Conservation (phyloP, 768 basidiomycete species). For the Leccinum barrowsii region DNA sequence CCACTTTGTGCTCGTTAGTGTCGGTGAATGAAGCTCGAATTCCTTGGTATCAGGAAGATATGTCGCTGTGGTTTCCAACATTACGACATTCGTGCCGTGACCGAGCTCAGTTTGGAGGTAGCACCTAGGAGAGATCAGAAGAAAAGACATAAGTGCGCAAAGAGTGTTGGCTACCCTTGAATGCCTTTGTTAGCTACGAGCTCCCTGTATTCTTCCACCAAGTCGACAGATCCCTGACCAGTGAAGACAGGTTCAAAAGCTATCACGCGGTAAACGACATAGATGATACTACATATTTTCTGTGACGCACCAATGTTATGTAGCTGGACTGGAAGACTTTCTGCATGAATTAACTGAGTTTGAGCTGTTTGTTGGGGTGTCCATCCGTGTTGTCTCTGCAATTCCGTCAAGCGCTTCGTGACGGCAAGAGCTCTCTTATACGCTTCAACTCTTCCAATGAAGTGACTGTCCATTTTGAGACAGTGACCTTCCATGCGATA, state of each 20-base stretch:
- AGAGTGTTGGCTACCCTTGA: constrained; percentile 37
- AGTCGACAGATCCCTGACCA: constrained; percentile 54
- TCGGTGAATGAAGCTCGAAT: constrained; percentile 76
- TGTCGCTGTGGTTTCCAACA: constrained; percentile 73
- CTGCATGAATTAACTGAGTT: constrained; percentile 51
- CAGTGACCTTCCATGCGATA: neutral
- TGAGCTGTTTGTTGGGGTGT: constrained; percentile 41
- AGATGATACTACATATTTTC: constrained; percentile 26
- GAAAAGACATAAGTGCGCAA: neutral
- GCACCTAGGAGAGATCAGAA: constrained; percentile 36
- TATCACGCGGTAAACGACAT: constrained; percentile 2
- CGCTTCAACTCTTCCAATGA: constrained; percentile 54
- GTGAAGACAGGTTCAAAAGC: constrained; percentile 68
- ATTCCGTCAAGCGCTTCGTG: constrained; percentile 54
- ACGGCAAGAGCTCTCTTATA: constrained; percentile 54
- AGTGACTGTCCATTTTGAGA: constrained; percentile 39
- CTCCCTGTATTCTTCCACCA: constrained; percentile 49
- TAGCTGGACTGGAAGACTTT: constrained; percentile 46
- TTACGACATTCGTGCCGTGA: constrained; percentile 69
- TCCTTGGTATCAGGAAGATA: constrained; percentile 63
- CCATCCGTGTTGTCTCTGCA: constrained; percentile 56
- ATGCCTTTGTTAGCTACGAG: constrained; percentile 55
- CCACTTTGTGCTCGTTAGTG: constrained; percentile 75
- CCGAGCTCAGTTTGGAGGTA: constrained; percentile 79
- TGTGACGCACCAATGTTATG: constrained; percentile 34